These are phyloP conservation scores for Zasmidium citrigriseum DNA, from an alignment of 2,329 filamentous ascomycete genomes.

Conservation along the genomic window DNA sequence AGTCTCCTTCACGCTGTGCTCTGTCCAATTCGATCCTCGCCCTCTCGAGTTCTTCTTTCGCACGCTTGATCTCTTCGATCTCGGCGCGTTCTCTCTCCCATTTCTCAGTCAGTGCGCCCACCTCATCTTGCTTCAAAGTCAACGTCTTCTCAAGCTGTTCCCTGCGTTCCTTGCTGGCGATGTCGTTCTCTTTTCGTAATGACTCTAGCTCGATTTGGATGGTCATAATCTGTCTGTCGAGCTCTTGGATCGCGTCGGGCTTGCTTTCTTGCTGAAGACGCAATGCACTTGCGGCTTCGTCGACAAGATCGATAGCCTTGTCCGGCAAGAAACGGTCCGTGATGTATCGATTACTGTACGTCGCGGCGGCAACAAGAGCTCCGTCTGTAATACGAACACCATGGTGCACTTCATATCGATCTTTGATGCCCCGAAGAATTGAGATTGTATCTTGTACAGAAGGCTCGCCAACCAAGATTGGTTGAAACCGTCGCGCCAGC, in stretches of 20 bases:
- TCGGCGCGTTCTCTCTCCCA: slow-evolving; percentile 91
- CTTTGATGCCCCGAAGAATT: slow-evolving; percentile 93
- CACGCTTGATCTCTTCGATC: slow-evolving; percentile 82
- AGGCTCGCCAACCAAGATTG: slow-evolving; percentile 90
- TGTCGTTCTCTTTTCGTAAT: slow-evolving; percentile 87
- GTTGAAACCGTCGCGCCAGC: slow-evolving; percentile 87
- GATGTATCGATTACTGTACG: slow-evolving; percentile 92
- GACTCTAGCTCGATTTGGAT: slow-evolving; percentile 97
- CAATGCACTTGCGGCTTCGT: slow-evolving; percentile 88
- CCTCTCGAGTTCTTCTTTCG: slow-evolving; percentile 84
- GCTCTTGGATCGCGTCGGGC: slow-evolving; percentile 86
- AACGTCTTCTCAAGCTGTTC: slow-evolving; percentile 81
- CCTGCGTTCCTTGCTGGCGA: slow-evolving; percentile 82
- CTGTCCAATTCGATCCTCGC: slow-evolving; percentile 83
- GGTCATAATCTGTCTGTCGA: slow-evolving; percentile 95
- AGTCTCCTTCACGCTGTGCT: slow-evolving; percentile 84
- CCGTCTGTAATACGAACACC: slow-evolving; percentile 93
- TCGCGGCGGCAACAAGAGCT: slow-evolving; percentile 86
- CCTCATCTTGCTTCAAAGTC: slow-evolving; percentile 75
- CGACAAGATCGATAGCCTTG: slow-evolving; percentile 95
- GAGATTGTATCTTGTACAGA: slow-evolving; percentile 90
- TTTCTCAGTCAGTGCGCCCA: slow-evolving; percentile 70
- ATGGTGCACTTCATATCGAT: slow-evolving; percentile 96
- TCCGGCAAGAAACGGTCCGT: slow-evolving; percentile 94
- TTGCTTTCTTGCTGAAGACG: slow-evolving; percentile 95